Conservation (phyloP, 1,284 basidiomycete genomes). For the Singerocomus inundabilis region DNA sequence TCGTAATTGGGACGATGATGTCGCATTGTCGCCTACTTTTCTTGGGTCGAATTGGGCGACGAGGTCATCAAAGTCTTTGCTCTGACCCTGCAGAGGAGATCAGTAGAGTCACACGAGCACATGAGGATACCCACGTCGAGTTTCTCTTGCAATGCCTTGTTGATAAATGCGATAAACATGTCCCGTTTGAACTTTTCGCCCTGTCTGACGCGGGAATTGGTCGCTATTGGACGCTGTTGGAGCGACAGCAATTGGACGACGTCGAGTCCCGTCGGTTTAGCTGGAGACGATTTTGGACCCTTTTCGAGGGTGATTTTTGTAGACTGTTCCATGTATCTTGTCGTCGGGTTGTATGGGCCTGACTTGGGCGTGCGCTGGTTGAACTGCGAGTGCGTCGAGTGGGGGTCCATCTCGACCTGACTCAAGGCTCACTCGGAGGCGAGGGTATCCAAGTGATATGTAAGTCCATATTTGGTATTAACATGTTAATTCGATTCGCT, state of each 20-base stretch:
- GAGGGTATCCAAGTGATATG: too few species aligned
- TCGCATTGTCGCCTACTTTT: constrained; percentile 34
- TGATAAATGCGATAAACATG: constrained; percentile 83
- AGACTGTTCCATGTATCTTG: constrained; percentile 47
- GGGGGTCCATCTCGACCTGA: constrained; percentile 59
- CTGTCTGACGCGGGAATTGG: constrained; percentile 74
- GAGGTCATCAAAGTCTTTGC: constrained; percentile 66
- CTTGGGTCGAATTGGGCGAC: constrained; percentile 69
- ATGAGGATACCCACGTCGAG: constrained; percentile 48
- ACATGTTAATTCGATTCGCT: constrained; percentile 6
- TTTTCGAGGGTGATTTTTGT: constrained; percentile 43
- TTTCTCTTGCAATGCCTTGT: constrained; percentile 79
- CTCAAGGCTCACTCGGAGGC: neutral
- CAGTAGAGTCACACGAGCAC: constrained; percentile 13
- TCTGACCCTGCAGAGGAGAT: constrained; percentile 50
- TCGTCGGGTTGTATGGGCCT: constrained; percentile 49
- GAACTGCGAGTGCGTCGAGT: constrained; percentile 69
- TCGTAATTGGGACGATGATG: constrained; percentile 60
- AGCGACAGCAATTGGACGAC: constrained; percentile 33
- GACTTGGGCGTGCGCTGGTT: constrained; percentile 66
- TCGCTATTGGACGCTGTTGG: constrained; percentile 61
- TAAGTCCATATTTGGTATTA: constrained; percentile 19
- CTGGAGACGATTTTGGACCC: constrained; percentile 40
- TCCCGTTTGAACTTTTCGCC: constrained; percentile 74
- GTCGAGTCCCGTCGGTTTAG: constrained; percentile 33